Conservation (phyloP, 495 filamentous ascomycete species). For the Friedmanniomyces simplex region DNA sequence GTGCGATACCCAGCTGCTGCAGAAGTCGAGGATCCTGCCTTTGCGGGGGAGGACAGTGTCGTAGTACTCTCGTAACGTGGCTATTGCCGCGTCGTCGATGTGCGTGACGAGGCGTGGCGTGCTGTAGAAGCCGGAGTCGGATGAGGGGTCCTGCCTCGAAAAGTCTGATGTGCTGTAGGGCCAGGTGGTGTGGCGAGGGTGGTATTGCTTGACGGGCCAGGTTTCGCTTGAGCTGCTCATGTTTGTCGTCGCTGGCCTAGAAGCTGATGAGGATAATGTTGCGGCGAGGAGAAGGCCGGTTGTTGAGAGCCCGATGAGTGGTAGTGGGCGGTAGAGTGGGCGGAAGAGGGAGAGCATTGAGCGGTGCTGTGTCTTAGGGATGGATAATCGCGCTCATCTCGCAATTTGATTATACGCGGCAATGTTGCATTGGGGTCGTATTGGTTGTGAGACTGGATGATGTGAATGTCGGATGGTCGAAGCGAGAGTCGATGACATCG, state of each 20-base stretch:
- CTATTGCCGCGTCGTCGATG: conserved; percentile 39
- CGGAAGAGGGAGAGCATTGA: conserved; percentile 2
- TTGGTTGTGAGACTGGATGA: not conserved
- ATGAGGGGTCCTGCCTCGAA: conserved; percentile 27
- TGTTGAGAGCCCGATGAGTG: conserved; percentile 3
- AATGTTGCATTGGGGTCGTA: too few relatives aligned
- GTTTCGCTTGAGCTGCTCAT: not conserved
- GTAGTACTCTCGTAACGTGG: conserved; percentile 32
- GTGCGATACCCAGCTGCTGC: conserved; percentile 37
- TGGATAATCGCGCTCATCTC: not conserved
- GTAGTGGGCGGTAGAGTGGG: conserved; percentile 5
- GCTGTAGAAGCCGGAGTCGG: conserved; percentile 35
- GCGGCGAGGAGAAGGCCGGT: conserved; percentile 3
- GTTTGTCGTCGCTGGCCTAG: not conserved
- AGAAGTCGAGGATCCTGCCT: conserved; percentile 36
- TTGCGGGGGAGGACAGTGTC: conserved; percentile 19
- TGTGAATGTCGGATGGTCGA: not conserved
- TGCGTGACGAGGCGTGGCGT: conserved; percentile 38
- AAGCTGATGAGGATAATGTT: not conserved
- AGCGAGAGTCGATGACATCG: too few relatives aligned
- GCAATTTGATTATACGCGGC: too few relatives aligned
- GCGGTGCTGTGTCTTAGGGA: not conserved
- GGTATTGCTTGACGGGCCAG: conserved; percentile 24
- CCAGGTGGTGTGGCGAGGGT: conserved; percentile 22
- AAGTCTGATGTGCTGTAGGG: conserved; percentile 32